Conservation (phyloP, 352 stramenopile species). For the Globisporangium okanoganense region DNA sequence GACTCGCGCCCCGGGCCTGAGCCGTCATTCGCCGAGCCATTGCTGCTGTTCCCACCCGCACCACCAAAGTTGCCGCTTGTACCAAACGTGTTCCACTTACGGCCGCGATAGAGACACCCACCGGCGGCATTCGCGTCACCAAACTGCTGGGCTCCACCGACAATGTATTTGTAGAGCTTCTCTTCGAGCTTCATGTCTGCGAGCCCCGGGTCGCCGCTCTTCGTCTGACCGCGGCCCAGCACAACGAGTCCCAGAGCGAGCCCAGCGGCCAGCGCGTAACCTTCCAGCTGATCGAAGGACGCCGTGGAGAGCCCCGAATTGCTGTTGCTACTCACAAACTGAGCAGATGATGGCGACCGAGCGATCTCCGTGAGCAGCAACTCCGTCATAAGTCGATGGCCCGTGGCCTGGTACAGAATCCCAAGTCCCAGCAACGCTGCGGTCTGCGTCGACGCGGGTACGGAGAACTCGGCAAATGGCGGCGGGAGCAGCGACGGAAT, state of each 20-base stretch:
- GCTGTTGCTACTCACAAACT: slow-evolving; percentile 50
- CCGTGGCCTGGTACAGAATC: slow-evolving; percentile 94
- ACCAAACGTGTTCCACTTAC: slow-evolving; percentile 57
- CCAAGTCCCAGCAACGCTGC: slow-evolving; percentile 95
- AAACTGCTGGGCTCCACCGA: slow-evolving; percentile 68
- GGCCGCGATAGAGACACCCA: slow-evolving; percentile 69
- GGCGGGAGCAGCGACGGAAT: slow-evolving; percentile 94
- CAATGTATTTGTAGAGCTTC: slow-evolving; percentile 94
- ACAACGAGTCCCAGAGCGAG: slow-evolving; percentile 96
- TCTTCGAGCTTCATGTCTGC: slow-evolving; percentile 96
- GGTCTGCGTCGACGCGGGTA: slow-evolving; percentile 92
- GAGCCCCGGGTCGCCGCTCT: slow-evolving; percentile 81
- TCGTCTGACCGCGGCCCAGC: slow-evolving; percentile 73
- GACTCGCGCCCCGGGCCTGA: slow-evolving; percentile 69
- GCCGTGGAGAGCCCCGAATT: slow-evolving; percentile 41
- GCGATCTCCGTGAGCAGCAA: slow-evolving; percentile 97
- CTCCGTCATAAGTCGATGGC: slow-evolving; percentile 97
- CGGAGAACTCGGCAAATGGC: slow-evolving; percentile 95
- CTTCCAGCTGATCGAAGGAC: slow-evolving; percentile 90
- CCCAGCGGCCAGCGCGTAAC: slow-evolving; percentile 90
- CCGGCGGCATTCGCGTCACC: slow-evolving; percentile 38
- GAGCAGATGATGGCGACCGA: slow-evolving; percentile 67
- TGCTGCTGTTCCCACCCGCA: slow-evolving; percentile 17
- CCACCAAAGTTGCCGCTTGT: neutral
- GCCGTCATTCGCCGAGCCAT: slow-evolving; percentile 15